phyloP scores from a whole-genome alignment of 441 rosid genomes.

The Macaranga tanarius region DNA sequence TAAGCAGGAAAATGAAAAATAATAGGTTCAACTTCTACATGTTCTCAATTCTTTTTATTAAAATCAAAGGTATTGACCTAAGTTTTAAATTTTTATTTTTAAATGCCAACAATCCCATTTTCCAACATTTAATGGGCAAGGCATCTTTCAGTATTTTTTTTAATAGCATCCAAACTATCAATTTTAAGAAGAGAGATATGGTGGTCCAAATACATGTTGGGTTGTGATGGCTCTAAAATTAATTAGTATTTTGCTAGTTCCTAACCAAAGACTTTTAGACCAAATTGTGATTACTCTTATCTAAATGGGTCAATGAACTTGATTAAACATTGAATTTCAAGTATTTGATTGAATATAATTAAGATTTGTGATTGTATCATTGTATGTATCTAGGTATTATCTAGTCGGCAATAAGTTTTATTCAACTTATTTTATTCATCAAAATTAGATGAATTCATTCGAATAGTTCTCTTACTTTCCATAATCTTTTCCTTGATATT shows the following conservation, averaged over 20 bases:
- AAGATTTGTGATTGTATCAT: conserved; percentile 8
- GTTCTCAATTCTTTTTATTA: conserved; percentile 18
- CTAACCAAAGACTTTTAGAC: conserved; percentile 34
- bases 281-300: conserved; percentile 50
- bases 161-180: conserved; percentile 7
- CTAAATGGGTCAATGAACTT: conserved; percentile 45
- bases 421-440: no score
- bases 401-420: no score
- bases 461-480: no score
- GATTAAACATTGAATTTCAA: conserved; percentile 33
- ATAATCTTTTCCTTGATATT: no score
- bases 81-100: not conserved
- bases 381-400: no score
- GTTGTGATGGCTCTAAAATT: conserved; percentile 10
- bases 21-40: not conserved
- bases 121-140: conserved; percentile 22
- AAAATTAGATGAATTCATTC: no score
- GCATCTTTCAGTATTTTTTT: conserved; percentile 7
- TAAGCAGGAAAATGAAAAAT: not conserved
- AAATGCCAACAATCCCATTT: conserved; percentile 11
- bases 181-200: not conserved
- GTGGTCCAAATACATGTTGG: conserved; percentile 18
- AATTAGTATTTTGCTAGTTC: conserved; percentile 21
- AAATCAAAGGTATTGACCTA: conserved; percentile 42
- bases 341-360: conserved; percentile 24